Evolutionary conservation across 306 rosid genomes (phyloP), one percentile per base, ranked within the genome.

Genomic region (Argentina anserina): DNA sequence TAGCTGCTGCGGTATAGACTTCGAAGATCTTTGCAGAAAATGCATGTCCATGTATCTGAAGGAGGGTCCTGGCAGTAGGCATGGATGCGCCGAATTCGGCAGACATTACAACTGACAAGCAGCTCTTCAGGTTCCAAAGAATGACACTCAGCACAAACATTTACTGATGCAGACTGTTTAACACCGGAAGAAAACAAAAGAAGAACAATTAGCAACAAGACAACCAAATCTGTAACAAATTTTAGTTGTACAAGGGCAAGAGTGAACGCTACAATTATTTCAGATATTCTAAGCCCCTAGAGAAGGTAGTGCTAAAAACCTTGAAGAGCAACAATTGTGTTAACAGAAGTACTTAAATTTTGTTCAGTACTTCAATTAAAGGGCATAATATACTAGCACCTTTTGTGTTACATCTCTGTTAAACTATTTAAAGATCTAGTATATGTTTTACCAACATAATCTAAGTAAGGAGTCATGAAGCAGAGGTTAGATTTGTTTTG

Each of bases 1-100:
- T 71, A 33, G 11, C 23, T 31, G 25, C 41, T 31, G 25, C 41
- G 79, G 60, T 72, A 87, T 15, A 84, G 71, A 80, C 72, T 83
- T 72, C 72, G 86, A 45, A 90, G 90, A 59, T 93, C 92, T 64
- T 81, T 91, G 83, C 98, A 93, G 83, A 79, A 87, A 60, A 33
- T 75, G 86, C 98, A 93, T 42, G 86, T 82, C 98, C 98, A 93
- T 20, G 96, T 92, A 47, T 75, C 28, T 70, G 87, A 75, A 34
- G 83, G 85, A 50, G 97, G 98, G 82, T 93, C 97, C 86, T 91
- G 85, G 86, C 98, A 93, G 76, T 91, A 91, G 31, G 73, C 71
- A 73, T 84, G 91, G 65, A 87, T 82, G 73, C 67, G 41, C 70
- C 74, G 84, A 70, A 40, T 61, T 59, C 56, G 85, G 76, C 87